Conservation (phyloP, 352 stramenopile genomes). For the Elongisporangium anandrum region DNA sequence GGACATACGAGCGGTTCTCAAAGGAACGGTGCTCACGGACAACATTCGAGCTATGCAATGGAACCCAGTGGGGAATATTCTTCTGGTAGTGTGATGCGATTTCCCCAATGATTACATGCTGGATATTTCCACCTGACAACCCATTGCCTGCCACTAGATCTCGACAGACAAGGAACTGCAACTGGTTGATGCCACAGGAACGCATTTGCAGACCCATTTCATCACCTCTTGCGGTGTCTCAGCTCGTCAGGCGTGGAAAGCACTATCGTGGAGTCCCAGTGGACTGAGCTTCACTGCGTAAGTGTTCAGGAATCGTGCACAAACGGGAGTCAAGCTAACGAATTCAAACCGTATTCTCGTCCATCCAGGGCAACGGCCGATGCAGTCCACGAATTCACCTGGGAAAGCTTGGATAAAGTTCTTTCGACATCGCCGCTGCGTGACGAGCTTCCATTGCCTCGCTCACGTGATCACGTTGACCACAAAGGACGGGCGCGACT, state of each 20-base stretch:
- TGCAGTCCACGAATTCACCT: constrained; percentile 22
- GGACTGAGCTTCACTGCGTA: constrained; percentile 37
- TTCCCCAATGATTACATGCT: neutral
- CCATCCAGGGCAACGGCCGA: constrained; percentile 5
- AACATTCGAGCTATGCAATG: constrained; percentile 26
- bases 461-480: neutral
- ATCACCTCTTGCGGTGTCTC: constrained; percentile 10
- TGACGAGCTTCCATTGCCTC: constrained; percentile 12
- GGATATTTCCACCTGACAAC: neutral
- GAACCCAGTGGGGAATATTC: constrained; percentile 21
- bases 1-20: constrained; percentile 5
- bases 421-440: constrained; percentile 7
- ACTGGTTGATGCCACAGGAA: constrained; percentile 16
- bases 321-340: neutral
- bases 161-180: constrained; percentile 24
- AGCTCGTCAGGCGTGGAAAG: constrained; percentile 12
- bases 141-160: constrained; percentile 10
- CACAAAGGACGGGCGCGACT: neutral
- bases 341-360: no score
- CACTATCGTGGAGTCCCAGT: constrained; percentile 39
- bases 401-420: constrained; percentile 14
- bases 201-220: constrained; percentile 8
- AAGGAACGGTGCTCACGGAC: constrained; percentile 4
- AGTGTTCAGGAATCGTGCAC: neutral
- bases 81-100: constrained; percentile 20